Base-by-base conservation (phyloP, 2,329 filamentous ascomycete genomes). In the Harringtonia aguacate region DNA sequence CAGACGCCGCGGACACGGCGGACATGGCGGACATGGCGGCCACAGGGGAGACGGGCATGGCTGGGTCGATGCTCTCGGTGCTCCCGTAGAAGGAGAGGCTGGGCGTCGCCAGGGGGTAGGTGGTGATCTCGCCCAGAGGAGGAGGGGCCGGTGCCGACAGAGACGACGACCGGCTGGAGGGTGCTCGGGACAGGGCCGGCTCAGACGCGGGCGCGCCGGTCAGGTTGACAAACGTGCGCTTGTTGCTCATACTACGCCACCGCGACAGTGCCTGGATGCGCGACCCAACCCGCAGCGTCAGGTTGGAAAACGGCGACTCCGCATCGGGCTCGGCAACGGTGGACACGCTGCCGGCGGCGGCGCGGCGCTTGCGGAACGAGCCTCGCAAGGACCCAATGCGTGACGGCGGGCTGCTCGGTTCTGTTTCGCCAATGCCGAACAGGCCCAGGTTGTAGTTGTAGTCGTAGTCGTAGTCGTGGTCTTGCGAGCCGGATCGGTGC, bases 81-180 rank as follows among this genome's bases (percentile, higher is more conserved):
- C 71, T 75, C 39, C 77, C 79, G 50, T 77, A 81, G 43, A 76
- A 72, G 5, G 81, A 84, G 45, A 73, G 67, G 1, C 24, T 27
- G 24, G 77, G 73, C 0, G 82, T 79, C 0, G 80, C 81, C 2
- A 74, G 70, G 8, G 79, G 74, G 60, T 4, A 69, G 66, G 43
- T 81, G 78, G 40, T n/a, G n/a, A n/a, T 66, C 64, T 18, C 17
- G 24, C 15, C 7, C 2, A 55, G 56, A 58, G 55, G 9, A 58
- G 55, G 36, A 62, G 68, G 38, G 48, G 68, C 65, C 1, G 77
- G 75, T 29, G 73, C 72, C 12, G 85, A 86, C 43, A 85, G 68
- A n/a, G 84, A 89, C 2, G 86, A 88, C 1, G 86, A 84, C 43
- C 84, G 77, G 53, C 86, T 85, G 3, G 86, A 90, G 3, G 81